Conservation (phyloP, 257 asterid species). For the Plantago ovata region DNA sequence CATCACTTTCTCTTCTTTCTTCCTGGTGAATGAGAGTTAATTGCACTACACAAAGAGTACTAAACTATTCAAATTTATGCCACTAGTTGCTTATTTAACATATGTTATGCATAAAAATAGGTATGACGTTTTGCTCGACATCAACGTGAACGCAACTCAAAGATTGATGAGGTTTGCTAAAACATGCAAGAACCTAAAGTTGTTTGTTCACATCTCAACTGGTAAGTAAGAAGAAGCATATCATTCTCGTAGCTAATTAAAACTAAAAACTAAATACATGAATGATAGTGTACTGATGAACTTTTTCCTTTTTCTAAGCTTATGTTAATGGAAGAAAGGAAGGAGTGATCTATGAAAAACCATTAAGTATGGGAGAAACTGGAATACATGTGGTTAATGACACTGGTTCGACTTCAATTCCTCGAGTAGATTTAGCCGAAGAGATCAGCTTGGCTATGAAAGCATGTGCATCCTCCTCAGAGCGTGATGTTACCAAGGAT, state of each 20-base stretch:
- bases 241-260: not conserved
- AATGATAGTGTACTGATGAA: not conserved
- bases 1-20: no score
- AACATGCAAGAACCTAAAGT: constrained; percentile 45
- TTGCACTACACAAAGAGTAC: no score
- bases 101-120: no score
- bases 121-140: constrained; percentile 38
- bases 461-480: constrained; percentile 14
- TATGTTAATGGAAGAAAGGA: constrained; percentile 34
- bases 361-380: constrained; percentile 33
- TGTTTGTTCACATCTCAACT: constrained; percentile 37
- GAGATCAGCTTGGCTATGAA: constrained; percentile 26
- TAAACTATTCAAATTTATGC: no score
- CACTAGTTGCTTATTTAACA: no score
- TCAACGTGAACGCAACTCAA: constrained; percentile 42
- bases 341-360: constrained; percentile 33
- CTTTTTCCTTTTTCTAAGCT: constrained; percentile 16
- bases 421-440: constrained; percentile 22
- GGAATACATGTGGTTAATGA: constrained; percentile 22
- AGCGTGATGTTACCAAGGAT: not conserved
- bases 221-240: constrained; percentile 17
- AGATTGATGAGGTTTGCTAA: constrained; percentile 46
- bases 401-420: not conserved
- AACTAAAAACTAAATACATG: no score
- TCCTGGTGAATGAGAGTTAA: no score